These are phyloP conservation scores for Fusarium sp. DNA, from an alignment of 2,329 filamentous ascomycete species.

Conservation along the genomic window DNA sequence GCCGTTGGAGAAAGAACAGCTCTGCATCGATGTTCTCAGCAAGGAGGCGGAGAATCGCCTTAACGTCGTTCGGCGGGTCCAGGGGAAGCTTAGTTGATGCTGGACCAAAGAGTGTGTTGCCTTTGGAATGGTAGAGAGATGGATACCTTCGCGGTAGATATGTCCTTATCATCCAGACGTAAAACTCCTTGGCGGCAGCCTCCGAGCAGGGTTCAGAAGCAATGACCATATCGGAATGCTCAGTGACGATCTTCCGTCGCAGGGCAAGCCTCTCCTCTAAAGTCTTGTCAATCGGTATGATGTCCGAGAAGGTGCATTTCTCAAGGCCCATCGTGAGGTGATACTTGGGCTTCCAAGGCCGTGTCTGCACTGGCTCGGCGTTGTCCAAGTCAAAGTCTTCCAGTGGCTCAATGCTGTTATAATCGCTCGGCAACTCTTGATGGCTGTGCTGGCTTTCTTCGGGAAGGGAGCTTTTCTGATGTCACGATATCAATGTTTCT, in stretches of 20 bases:
- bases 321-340: not conserved
- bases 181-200: not conserved
- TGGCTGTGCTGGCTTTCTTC: not conserved
- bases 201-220: not conserved
- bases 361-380: not conserved
- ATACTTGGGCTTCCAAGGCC: not conserved
- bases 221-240: not conserved
- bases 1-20: not conserved
- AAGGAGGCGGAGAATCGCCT: fast-evolving
- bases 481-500: not conserved
- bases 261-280: not conserved
- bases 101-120: not conserved
- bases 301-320: not conserved
- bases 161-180: not conserved
- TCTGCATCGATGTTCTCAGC: not conserved
- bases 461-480: not conserved
- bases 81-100: not conserved
- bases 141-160: not conserved
- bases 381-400: not conserved
- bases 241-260: not conserved
- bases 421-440: not conserved
- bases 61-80: not conserved
- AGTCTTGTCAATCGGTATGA: not conserved
- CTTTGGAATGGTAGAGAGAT: not conserved
- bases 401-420: not conserved